Percentiles rank a stretch among this genome's conserved stretches.
Conservation (phyloP, 306 rosid species). For the Quercus wislizeni region DNA sequence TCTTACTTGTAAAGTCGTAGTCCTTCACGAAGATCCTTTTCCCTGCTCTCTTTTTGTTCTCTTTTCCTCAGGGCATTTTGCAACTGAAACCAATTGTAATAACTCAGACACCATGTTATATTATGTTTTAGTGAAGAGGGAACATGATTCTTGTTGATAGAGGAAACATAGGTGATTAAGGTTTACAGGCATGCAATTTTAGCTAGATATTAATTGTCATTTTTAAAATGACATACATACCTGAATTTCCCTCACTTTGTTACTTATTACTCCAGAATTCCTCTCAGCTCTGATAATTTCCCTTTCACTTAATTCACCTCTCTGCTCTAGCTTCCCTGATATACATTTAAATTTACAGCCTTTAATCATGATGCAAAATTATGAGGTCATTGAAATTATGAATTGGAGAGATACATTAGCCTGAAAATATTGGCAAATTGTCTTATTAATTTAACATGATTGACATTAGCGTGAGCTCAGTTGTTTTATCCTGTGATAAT, state of each 20-base stretch:
- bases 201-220: slow-evolving; percentile 3
- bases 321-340: slow-evolving; percentile 60
- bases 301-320: slow-evolving; percentile 72
- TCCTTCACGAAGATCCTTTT: slow-evolving; percentile 74
- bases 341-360: slow-evolving; percentile 13
- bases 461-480: neutral
- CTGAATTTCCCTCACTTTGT: slow-evolving; percentile 92
- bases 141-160: neutral
- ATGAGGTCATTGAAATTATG: neutral
- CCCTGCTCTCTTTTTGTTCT: slow-evolving; percentile 70
- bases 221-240: slow-evolving; percentile 42
- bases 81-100: slow-evolving; percentile 58
- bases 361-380: slow-evolving; percentile 10
- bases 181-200: slow-evolving; percentile 19
- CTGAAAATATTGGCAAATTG: neutral
- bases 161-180: slow-evolving; percentile 13
- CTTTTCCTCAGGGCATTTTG: slow-evolving; percentile 70
- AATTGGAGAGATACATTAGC: neutral
- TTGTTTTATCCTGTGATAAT: neutral
- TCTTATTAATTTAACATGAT: neutral
- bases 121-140: neutral
- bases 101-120: slow-evolving; percentile 20
- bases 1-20: slow-evolving; percentile 78
- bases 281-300: slow-evolving; percentile 97
- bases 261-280: slow-evolving; percentile 84